A percentile compares a stretch with the other conserved stretches of the same genome.
phyloP scores from a whole-genome alignment of 441 rosid species.

The Aleurites moluccanus region DNA sequence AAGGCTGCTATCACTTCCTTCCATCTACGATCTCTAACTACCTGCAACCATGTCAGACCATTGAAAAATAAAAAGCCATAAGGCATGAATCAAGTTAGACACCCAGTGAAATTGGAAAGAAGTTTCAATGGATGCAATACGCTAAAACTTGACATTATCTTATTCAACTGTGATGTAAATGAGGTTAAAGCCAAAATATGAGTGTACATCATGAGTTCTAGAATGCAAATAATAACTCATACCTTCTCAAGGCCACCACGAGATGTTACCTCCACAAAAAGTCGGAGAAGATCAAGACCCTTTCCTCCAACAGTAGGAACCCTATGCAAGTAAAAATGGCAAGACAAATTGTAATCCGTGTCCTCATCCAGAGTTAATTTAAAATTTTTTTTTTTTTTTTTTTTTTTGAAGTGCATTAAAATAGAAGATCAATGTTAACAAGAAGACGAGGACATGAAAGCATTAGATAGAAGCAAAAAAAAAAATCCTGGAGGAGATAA shows the following conservation, averaged over 20 bases:
- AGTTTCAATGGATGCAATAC: background rate
- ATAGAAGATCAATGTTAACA: slow-evolving; percentile 6
- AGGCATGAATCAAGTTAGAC: background rate
- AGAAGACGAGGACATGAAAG: background rate
- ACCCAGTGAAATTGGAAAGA: background rate
- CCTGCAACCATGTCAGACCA: slow-evolving; percentile 42
- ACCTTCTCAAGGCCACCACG: slow-evolving; percentile 96
- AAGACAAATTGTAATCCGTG: slow-evolving; percentile 14
- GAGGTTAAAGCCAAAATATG: background rate
- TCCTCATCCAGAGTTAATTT: background rate
- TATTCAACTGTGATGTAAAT: background rate
- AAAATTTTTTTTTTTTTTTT: background rate
- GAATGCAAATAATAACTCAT: background rate
- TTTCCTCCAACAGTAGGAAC: slow-evolving; percentile 87
- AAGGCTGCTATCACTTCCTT: slow-evolving; percentile 76
- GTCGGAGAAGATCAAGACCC: slow-evolving; percentile 71
- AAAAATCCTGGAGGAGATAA: background rate
- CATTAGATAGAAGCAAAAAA: background rate
- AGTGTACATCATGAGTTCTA: background rate
- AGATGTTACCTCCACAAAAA: slow-evolving; percentile 81
- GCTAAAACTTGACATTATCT: background rate
- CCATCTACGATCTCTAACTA: slow-evolving; percentile 76
- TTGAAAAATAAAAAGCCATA: background rate
- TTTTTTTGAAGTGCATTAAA: too few relatives aligned
- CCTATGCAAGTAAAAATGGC: slow-evolving; percentile 35